A percentile compares a stretch with the other conserved stretches of the same genome.
Evolutionary conservation across 2,329 filamentous ascomycete species (phyloP).

Genomic region (Fusarium pseudocircinatum): DNA sequence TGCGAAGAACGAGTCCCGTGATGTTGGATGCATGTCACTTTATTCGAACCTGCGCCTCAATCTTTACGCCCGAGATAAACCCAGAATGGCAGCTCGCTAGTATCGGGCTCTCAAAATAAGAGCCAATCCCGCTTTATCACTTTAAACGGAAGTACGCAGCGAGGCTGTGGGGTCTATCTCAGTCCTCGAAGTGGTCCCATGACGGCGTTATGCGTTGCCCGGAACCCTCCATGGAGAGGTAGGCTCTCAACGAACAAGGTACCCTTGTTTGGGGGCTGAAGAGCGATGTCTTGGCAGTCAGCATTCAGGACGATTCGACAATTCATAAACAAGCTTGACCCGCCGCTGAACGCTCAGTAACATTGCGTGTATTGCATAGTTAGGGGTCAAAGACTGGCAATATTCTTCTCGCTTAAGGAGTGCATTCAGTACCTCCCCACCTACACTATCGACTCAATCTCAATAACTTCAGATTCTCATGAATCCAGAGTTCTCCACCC

Average conservation of each 20-base stretch:
- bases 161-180: conserved; percentile 10
- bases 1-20: conserved; percentile 25
- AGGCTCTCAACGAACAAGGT: conserved; percentile 10
- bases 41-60: conserved; percentile 24
- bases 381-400: background rate
- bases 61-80: conserved; percentile 29
- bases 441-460: background rate
- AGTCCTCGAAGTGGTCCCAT: background rate
- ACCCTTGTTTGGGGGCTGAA: conserved; percentile 24
- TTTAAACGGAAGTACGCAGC: conserved; percentile 10
- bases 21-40: conserved; percentile 6
- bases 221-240: background rate
- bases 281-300: conserved; percentile 26
- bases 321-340: conserved; percentile 29
- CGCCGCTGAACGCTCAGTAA: conserved; percentile 12
- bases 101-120: background rate
- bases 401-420: conserved; percentile 1
- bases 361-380: background rate
- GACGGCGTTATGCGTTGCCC: conserved; percentile 3
- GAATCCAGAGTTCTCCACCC: conserved; percentile 36
- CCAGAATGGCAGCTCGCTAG: conserved; percentile 28
- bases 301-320: conserved; percentile 16
- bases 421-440: background rate
- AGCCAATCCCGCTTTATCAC: background rate
- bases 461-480: conserved; percentile 24